Evolutionary conservation across 345 rosid species (phyloP), one percentile per base, ranked within the genome.

Genomic region (Adansonia digitata): DNA sequence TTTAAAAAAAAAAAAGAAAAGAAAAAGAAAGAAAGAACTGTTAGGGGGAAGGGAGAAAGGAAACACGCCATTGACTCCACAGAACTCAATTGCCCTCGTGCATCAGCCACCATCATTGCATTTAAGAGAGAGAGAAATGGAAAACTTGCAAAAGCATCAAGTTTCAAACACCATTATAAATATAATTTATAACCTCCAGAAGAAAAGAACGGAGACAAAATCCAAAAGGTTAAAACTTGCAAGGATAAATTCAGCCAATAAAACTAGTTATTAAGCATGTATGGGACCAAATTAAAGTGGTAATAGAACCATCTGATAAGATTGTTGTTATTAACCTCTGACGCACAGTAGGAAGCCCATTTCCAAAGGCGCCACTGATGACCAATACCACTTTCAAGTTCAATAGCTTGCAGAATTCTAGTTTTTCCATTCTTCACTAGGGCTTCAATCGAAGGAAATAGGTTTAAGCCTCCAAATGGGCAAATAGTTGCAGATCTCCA

Each of bases 401-500:
- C 99, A 76, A 91, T 84, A 75, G 99, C 96, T 80, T 93, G 99
- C 72, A 93, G 88, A 62, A 82, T 87, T 80, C 91, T 87, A 80
- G 82, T 89, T 75, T 87, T 88, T 75, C 96, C 97, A 78, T 95
- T 91, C 86, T 90, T 95, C 72, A 78, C 53, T 62, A 95, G 77
- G 60, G 98, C 92, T 81, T 91, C 98, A 60, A 85, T 79, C 71
- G 99, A 93, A 77, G 98, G 98, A 88, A 83, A 84, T 75, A 93
- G 76, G 73, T 90, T 91, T 82, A 86, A 74, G 75, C 97, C 99
- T 78, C 93, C 94, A 84, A 95, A 91, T 24, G 99, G 92, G 78
- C 86, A 84, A 71, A 95, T 84, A 69, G 93, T 90, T 79, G 97
- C 97, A 65, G 98, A 97, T 84, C 96, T 89, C 99, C 98, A 95